Conservation (phyloP, 805 yeast genomes). For the Kluyveromyces dobzhanskii region DNA sequence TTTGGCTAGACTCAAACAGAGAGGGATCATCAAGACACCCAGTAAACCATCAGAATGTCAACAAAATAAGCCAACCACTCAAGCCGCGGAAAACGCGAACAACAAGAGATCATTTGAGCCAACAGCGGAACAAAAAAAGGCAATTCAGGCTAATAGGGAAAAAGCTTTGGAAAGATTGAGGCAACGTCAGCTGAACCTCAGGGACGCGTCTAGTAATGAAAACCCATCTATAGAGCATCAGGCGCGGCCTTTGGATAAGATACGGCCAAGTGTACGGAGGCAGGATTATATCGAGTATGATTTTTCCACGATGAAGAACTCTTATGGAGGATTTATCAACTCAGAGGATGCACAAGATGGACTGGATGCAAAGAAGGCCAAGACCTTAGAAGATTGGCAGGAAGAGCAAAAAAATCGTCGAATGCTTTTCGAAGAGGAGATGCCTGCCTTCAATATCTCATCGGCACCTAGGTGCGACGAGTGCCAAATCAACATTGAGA, state of each 20-base stretch:
- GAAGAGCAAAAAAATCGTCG: constrained; percentile 48
- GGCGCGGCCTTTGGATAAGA: constrained; percentile 22
- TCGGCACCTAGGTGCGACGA: constrained; percentile 78
- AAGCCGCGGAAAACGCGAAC: background rate
- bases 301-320: constrained; percentile 82
- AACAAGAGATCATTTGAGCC: constrained; percentile 11
- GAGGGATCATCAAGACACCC: constrained; percentile 29
- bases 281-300: constrained; percentile 77
- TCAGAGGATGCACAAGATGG: constrained; percentile 31
- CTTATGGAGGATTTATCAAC: constrained; percentile 74
- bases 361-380: constrained; percentile 23
- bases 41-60: constrained; percentile 5
- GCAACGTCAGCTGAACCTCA: constrained; percentile 28
- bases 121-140: constrained; percentile 41
- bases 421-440: constrained; percentile 45
- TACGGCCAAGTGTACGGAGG: constrained; percentile 43
- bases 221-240: constrained; percentile 12
- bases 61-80: too few relatives aligned
- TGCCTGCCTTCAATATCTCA: constrained; percentile 66
- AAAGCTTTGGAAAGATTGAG: constrained; percentile 42
- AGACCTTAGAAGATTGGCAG: constrained; percentile 48
- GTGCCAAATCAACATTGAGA: constrained; percentile 64
- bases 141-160: constrained; percentile 45
- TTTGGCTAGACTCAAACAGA: constrained; percentile 44
- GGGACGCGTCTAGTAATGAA: constrained; percentile 30